A percentile compares a stretch with the other conserved stretches of the same genome.
Evolutionary conservation across 371 early-diverging fungal species (phyloP).

Genomic region (Mucor sp.): DNA sequence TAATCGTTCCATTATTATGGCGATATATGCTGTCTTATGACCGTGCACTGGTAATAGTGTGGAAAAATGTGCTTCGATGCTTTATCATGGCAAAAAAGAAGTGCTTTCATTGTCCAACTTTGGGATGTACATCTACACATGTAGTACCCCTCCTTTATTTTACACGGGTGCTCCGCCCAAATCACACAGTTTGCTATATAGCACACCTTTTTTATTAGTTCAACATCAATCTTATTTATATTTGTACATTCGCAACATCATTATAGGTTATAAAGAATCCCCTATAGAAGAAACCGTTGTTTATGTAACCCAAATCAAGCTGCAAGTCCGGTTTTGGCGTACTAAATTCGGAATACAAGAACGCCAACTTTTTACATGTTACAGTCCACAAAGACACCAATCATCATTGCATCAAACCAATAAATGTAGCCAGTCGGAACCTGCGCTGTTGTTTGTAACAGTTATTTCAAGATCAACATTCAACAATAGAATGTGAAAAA

Average conservation of each 20-base stretch:
- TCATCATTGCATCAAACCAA: background rate
- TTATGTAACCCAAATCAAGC: constrained; percentile 6
- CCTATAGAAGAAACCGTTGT: background rate
- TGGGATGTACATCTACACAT: background rate
- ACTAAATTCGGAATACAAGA: background rate
- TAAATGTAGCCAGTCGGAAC: background rate
- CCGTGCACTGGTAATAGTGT: constrained; percentile 7
- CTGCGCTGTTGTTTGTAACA: constrained; percentile 1
- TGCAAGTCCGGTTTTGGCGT: constrained; percentile 9
- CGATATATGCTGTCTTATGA: constrained; percentile 1
- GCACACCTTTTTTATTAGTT: background rate
- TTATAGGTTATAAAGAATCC: background rate
- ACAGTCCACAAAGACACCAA: background rate
- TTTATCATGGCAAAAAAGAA: background rate
- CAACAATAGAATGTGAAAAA: constrained; percentile 2
- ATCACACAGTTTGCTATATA: background rate
- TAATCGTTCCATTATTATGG: constrained; percentile 2
- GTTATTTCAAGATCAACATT: background rate
- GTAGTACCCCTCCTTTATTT: background rate
- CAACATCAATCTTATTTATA: background rate
- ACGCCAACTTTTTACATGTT: background rate
- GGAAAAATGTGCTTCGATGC: constrained; percentile 11
- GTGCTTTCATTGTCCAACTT: constrained; percentile 8
- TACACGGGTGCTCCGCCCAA: background rate
- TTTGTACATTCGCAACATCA: background rate